Evolutionary conservation across 2,329 filamentous ascomycete genomes (phyloP), one percentile per base, ranked within the genome.

Genomic region (Alternaria burnsii): DNA sequence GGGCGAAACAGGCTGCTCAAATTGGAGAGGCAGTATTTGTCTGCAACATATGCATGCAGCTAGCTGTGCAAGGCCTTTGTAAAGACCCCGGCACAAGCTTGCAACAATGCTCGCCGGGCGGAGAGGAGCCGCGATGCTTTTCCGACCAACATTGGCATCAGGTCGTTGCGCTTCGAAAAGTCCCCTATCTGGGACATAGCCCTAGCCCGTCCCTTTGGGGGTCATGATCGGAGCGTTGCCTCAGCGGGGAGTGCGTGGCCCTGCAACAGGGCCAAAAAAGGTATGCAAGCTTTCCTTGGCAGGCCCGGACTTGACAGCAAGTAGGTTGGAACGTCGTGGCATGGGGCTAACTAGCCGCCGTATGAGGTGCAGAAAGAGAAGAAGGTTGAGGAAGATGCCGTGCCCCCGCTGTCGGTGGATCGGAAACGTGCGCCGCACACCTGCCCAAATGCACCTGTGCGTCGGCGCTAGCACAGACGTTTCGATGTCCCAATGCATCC

Each of bases 231-330:
- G 40, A 44, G 51, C 50, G 50, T 34, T 30, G 34, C 36, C 47
- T 58, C 58, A 55, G 58, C 60, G 43, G 20, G 57, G 36, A 42
- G 52, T 43, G 48, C 44, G 48, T 41, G 43, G 55, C 34, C 34
- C 42, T 58, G 59, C 41, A 42, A 48, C 55, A 53, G 30, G 48
- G 50, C 41, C 48, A n/a, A 44, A 48, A 62, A 55, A 58, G 47
- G 26, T 43, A 40, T 51, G 61, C 52, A 59, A 52, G 52, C 42
- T 53, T 42, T 42, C 9, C 59, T 62, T 58, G 61, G 58, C 55
- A 54, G 55, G 43, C n/a, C 47, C 32, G 32, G 24, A n/a, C 26
- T 50, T 48, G 36, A 46, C 38, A 48, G 38, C 42, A 46, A 50
- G 56, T 30, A 53, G 42, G 36, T 41, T 55, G 50, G 41, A 42